phyloP scores from a whole-genome alignment of 805 yeast species.

The Wickerhamiella azyma region DNA sequence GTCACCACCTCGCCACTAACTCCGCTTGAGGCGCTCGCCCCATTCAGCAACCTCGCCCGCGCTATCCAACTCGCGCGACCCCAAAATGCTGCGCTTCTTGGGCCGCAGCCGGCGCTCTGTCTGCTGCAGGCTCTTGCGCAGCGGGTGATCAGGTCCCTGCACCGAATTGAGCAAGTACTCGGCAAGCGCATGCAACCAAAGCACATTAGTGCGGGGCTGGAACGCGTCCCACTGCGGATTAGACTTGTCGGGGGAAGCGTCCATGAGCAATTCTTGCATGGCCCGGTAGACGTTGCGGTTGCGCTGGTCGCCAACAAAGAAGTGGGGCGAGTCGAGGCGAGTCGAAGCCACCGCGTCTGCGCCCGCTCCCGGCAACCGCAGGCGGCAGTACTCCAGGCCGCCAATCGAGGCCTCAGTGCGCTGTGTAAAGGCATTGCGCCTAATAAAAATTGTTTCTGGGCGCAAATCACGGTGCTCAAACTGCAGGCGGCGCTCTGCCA shows the following conservation, averaged over 20 bases:
- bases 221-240: slow-evolving; percentile 33
- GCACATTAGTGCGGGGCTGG: slow-evolving; percentile 39
- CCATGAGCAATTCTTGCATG: slow-evolving; percentile 28
- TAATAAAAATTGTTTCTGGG: slow-evolving; percentile 48
- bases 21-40: slow-evolving; percentile 7
- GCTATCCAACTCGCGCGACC: slow-evolving; percentile 1
- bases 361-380: slow-evolving; percentile 14
- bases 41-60: slow-evolving; percentile 8
- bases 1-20: too few relatives aligned
- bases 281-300: slow-evolving; percentile 43
- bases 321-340: slow-evolving; percentile 49
- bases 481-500: slow-evolving; percentile 37
- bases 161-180: slow-evolving; percentile 28
- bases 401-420: slow-evolving; percentile 4
- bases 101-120: slow-evolving; percentile 1
- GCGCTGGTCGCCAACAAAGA: slow-evolving; percentile 49
- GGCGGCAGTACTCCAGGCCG: slow-evolving; percentile 29
- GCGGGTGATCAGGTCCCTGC: neutral
- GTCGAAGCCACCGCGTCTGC: slow-evolving; percentile 25
- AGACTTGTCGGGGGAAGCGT: neutral
- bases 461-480: slow-evolving; percentile 66
- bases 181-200: slow-evolving; percentile 53
- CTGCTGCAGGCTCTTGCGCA: slow-evolving; percentile 5
- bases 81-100: slow-evolving; percentile 1
- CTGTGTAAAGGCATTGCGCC: slow-evolving; percentile 15